Percentiles rank a stretch among this genome's conserved stretches.
These are phyloP conservation scores for Alectoria sarmentosa DNA, from an alignment of 495 filamentous ascomycete species.

Conservation along the genomic window DNA sequence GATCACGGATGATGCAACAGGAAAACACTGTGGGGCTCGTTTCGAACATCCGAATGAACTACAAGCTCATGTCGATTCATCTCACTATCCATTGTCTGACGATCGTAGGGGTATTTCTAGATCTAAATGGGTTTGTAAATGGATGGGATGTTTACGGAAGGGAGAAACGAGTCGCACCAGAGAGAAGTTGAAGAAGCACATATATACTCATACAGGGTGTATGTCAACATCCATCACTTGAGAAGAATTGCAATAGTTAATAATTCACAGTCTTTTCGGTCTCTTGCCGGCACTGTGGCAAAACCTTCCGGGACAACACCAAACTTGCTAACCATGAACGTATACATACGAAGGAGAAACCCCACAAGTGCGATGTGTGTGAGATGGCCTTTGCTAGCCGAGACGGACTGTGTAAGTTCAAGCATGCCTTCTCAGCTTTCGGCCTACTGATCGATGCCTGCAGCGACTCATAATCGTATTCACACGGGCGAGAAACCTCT, in stretches of 20 bases:
- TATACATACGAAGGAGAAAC: slow-evolving; percentile 49
- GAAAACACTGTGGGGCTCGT: neutral
- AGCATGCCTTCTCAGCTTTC: neutral
- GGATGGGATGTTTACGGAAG: slow-evolving; percentile 13
- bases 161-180: slow-evolving; percentile 4
- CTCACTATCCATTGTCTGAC: neutral
- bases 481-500: slow-evolving; percentile 48
- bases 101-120: neutral
- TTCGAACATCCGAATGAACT: slow-evolving; percentile 9
- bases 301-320: slow-evolving; percentile 41
- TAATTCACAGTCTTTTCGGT: neutral
- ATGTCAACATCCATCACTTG: neutral
- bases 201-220: slow-evolving; percentile 17
- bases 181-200: slow-evolving; percentile 18
- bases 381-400: slow-evolving; percentile 44
- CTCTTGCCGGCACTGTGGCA: slow-evolving; percentile 32
- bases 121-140: slow-evolving; percentile 10
- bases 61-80: slow-evolving; percentile 19
- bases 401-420: slow-evolving; percentile 32
- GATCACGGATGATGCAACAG: slow-evolving; percentile 2
- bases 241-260: neutral
- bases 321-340: slow-evolving; percentile 45
- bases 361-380: slow-evolving; percentile 41
- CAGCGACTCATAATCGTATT: slow-evolving; percentile 46
- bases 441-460: neutral